Percentiles rank a stretch among this genome's conserved stretches.
phyloP scores from a whole-genome alignment of 2,329 filamentous ascomycete species.

The Xylariaceae sp. region DNA sequence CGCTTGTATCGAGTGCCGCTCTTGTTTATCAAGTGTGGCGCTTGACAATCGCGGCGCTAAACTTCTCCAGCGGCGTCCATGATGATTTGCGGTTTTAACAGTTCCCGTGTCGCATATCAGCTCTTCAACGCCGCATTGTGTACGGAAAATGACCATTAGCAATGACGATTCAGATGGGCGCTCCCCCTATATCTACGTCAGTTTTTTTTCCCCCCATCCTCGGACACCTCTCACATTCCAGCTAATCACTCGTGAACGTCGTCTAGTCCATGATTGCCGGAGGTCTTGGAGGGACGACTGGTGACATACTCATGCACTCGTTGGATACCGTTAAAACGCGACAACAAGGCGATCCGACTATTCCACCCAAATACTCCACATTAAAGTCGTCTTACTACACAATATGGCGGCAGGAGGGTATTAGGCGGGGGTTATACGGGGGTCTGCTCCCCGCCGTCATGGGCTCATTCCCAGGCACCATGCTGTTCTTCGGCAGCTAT shows the following conservation, averaged over 20 bases:
- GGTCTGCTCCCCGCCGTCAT: constrained; percentile 88
- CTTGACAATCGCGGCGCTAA: constrained; percentile 12
- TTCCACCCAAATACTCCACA: constrained; percentile 88
- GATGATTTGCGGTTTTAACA: constrained; percentile 27
- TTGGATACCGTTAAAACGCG: constrained; percentile 97
- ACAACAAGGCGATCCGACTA: constrained; percentile 90
- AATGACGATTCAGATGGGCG: constrained; percentile 50
- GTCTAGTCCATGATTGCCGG: constrained; percentile 87
- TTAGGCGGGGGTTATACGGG: constrained; percentile 80
- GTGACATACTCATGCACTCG: constrained; percentile 98
- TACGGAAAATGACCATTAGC: constrained; percentile 35
- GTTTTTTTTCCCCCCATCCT: constrained; percentile 25
- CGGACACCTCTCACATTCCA: neutral
- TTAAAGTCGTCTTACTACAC: constrained; percentile 87
- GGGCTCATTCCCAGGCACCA: constrained; percentile 88
- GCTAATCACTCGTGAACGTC: constrained; percentile 12
- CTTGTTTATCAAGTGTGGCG: constrained; percentile 10
- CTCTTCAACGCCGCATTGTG: constrained; percentile 15
- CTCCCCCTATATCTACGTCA: constrained; percentile 59
- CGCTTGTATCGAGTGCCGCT: neutral
- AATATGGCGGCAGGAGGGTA: constrained; percentile 87
- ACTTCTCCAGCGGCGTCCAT: constrained; percentile 19
- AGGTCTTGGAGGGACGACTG: constrained; percentile 84
- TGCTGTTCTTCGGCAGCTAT: constrained; percentile 94
- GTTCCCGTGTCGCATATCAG: constrained; percentile 21